phyloP scores from a whole-genome alignment of 2,329 filamentous ascomycete species.

The Alternaria gaisen region DNA sequence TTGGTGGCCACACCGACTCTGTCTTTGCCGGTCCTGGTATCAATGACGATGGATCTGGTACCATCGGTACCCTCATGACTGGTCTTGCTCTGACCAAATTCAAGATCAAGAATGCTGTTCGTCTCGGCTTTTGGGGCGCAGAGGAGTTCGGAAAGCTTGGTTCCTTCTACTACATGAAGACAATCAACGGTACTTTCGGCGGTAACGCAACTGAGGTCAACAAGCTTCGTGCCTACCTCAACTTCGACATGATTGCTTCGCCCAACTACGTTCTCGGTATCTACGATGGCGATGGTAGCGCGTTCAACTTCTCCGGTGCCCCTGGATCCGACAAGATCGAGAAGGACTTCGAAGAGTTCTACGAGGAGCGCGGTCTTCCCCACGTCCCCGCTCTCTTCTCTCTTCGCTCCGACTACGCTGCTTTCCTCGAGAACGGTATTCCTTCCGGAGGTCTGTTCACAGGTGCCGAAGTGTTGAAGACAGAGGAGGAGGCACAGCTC shows the following conservation, averaged over 20 bases:
- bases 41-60: slow-evolving; percentile 55
- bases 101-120: slow-evolving; percentile 52
- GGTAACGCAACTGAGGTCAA: slow-evolving; percentile 42
- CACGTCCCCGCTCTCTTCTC: slow-evolving; percentile 50
- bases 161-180: slow-evolving; percentile 50
- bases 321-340: slow-evolving; percentile 48
- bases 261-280: slow-evolving; percentile 53
- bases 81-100: slow-evolving; percentile 52
- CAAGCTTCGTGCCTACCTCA: slow-evolving; percentile 54
- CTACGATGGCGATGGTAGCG: slow-evolving; percentile 51
- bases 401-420: slow-evolving; percentile 53
- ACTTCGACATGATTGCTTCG: slow-evolving; percentile 56
- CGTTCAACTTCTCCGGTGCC: slow-evolving; percentile 51
- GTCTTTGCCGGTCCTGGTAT: slow-evolving; percentile 55
- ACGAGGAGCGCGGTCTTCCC: slow-evolving; percentile 42
- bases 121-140: slow-evolving; percentile 53
- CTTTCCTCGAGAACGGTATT: slow-evolving; percentile 53
- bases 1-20: slow-evolving; percentile 53
- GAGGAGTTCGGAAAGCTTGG: slow-evolving; percentile 55
- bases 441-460: slow-evolving; percentile 53
- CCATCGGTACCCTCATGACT: slow-evolving; percentile 50
- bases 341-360: slow-evolving; percentile 49
- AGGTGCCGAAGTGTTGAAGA: slow-evolving; percentile 53
- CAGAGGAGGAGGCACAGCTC: slow-evolving; percentile 45
- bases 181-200: slow-evolving; percentile 44